Evolutionary conservation across 352 stramenopile genomes (phyloP).

Genomic region (Globisporangium barbulae): DNA sequence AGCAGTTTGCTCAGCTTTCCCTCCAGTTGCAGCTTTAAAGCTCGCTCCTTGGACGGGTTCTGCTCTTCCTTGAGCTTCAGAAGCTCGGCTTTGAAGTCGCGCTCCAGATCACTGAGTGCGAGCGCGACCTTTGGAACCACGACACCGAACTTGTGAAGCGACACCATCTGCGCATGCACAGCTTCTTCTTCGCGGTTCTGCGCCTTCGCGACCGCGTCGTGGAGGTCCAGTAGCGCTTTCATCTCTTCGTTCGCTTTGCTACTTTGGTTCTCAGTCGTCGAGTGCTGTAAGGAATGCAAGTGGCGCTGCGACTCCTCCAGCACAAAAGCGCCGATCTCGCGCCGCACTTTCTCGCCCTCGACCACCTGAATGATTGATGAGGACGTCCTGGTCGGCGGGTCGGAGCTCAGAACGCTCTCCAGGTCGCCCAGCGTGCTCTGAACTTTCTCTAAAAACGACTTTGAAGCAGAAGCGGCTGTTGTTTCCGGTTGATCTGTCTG

Average conservation of each 20-base stretch:
- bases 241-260: slow-evolving; percentile 12
- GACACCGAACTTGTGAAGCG: slow-evolving; percentile 40
- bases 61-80: slow-evolving; percentile 43
- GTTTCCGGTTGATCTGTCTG: slow-evolving; percentile 13
- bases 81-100: slow-evolving; percentile 40
- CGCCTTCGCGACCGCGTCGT: slow-evolving; percentile 33
- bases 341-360: slow-evolving; percentile 47
- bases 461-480: slow-evolving; percentile 16
- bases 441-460: slow-evolving; percentile 26
- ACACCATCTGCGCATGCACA: slow-evolving; percentile 22
- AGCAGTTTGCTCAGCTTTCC: slow-evolving; percentile 25
- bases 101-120: slow-evolving; percentile 38
- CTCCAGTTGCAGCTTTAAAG: slow-evolving; percentile 37
- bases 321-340: slow-evolving; percentile 49
- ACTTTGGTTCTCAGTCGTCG: background rate
- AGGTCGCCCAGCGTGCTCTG: slow-evolving; percentile 33
- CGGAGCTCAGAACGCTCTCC: slow-evolving; percentile 36
- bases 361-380: slow-evolving; percentile 47
- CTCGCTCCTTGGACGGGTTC: slow-evolving; percentile 52
- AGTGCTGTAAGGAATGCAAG: slow-evolving; percentile 13
- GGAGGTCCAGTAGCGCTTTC: slow-evolving; percentile 31
- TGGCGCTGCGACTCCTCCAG: slow-evolving; percentile 38
- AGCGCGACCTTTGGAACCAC: slow-evolving; percentile 37
- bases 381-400: slow-evolving; percentile 42
- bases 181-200: slow-evolving; percentile 59